Evolutionary conservation across 208 protist genomes (phyloP), one percentile per base, ranked within the genome.

Genomic region (Tritrichomonas musculus): DNA sequence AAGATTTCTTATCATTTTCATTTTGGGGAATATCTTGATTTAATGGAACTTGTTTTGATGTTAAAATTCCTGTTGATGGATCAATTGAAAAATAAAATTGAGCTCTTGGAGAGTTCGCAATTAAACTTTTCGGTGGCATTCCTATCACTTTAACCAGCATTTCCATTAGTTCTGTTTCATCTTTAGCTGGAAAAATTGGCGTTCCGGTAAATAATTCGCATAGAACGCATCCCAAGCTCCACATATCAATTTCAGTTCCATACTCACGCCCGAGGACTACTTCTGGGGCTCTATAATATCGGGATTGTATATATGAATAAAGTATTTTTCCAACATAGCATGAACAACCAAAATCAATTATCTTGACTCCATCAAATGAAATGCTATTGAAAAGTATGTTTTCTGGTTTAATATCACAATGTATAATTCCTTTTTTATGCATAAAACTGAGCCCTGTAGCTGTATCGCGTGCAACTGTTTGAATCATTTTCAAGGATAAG

Each of bases 271-370:
- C 80, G 33, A 93, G 44, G 5, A 96, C 66, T 44, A 99, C 98
- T 94, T 98, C 97, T 36, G 97, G 97, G 13, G 97, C 96, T 27
- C 97, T 82, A 94, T 98, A 98, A 94, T 97, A 97, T 97, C 98
- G 72, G 20, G 80, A 94, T 94, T 99, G 98, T 96, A 99, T 97
- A 96, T 98, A 96, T 93, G 95, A 95, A 96, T 98, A 97, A 88
- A 98, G 49, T 94, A 97, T 96, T 93, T 98, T 94, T 33, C 96
- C 95, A 9, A 93, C 94, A 82, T 97, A 97, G 94, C 98, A 99
- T 41, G 97, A 96, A 47, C 96, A 98, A 64, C 98, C 98, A 96
- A 99, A 99, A 95, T 99, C 98, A 92, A 99, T 99, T 20, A 99
- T 84, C 92, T 98, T 98, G 93, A 99, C 98, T 22, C 96, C 27